Conservation (phyloP, 352 stramenopile genomes). For the Phytophthora europaea region DNA sequence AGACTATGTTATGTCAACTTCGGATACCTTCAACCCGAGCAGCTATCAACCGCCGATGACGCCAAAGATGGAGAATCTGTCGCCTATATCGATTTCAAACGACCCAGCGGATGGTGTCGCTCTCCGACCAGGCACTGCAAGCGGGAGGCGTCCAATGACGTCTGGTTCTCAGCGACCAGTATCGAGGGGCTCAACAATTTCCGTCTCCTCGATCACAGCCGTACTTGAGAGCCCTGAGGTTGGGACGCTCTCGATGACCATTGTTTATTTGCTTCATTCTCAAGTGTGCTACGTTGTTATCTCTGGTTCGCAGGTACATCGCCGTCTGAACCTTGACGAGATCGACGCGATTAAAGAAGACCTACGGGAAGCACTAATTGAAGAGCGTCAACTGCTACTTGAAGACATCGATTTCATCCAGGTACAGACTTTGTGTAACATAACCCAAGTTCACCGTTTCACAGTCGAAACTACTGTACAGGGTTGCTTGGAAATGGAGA, state of each 20-base stretch:
- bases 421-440: conserved; percentile 33
- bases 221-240: conserved; percentile 72
- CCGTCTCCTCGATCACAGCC: conserved; percentile 62
- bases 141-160: conserved; percentile 46
- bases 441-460: not conserved
- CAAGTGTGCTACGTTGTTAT: conserved; percentile 5
- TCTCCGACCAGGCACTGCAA: conserved; percentile 62
- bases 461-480: conserved; percentile 18
- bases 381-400: conserved; percentile 72
- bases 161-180: conserved; percentile 61
- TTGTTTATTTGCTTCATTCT: not conserved
- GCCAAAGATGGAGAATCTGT: conserved; percentile 55
- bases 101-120: conserved; percentile 24
- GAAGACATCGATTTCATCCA: conserved; percentile 91
- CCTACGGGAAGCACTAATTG: conserved; percentile 60
- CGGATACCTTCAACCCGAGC: conserved; percentile 19
- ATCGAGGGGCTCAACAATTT: conserved; percentile 76
- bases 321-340: conserved; percentile 70
- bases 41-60: conserved; percentile 42
- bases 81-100: conserved; percentile 18
- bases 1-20: conserved; percentile 61
- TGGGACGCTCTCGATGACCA: not conserved
- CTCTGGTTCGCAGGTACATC: conserved; percentile 40
- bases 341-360: conserved; percentile 79
- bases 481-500: conserved; percentile 88